These are phyloP conservation scores for Hypoxylon sp. DNA, from an alignment of 2,329 filamentous ascomycete genomes.

Conservation along the genomic window DNA sequence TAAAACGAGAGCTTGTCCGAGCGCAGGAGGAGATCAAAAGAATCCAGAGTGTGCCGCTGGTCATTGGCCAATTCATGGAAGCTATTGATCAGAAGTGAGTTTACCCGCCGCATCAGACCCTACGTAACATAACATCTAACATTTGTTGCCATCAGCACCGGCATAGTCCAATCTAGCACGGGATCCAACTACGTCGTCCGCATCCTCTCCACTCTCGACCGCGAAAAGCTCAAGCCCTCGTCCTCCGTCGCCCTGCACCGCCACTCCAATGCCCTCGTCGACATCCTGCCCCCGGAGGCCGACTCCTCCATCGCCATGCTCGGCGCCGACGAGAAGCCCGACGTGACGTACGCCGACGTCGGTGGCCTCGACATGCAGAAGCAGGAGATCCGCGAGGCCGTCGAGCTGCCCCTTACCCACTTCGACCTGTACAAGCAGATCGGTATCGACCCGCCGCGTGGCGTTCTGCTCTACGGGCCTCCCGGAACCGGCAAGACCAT, in stretches of 20 bases:
- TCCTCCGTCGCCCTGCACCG: slow-evolving; percentile 97
- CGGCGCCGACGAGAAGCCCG: slow-evolving; percentile 95
- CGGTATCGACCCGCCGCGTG: slow-evolving; percentile 96
- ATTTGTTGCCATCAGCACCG: slow-evolving; percentile 75
- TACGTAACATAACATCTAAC: slow-evolving; percentile 12
- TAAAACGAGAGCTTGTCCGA: slow-evolving; percentile 96
- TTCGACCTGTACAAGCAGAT: slow-evolving; percentile 99
- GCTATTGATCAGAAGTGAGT: slow-evolving; percentile 98
- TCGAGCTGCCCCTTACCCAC: slow-evolving; percentile 95
- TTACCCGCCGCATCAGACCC: slow-evolving; percentile 31
- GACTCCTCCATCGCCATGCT: slow-evolving; percentile 99
- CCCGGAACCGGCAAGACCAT: slow-evolving; percentile 92
- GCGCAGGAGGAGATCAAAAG: slow-evolving; percentile 99
- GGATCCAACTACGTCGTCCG: slow-evolving; percentile 99
- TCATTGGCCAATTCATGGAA: slow-evolving; percentile 99
- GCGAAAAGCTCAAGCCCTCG: slow-evolving; percentile 96
- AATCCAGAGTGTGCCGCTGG: slow-evolving; percentile 97
- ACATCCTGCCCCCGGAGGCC: slow-evolving; percentile 98
- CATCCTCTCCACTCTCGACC: slow-evolving; percentile 97
- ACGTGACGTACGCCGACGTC: slow-evolving; percentile 97
- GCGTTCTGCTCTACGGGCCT: slow-evolving; percentile 95
- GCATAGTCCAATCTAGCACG: slow-evolving; percentile 98
- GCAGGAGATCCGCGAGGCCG: slow-evolving; percentile 98
- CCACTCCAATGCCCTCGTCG: slow-evolving; percentile 97
- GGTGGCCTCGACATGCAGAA: slow-evolving; percentile 99